phyloP scores from a whole-genome alignment of 23 red algal genomes.

The Gracilariopsis chorda region DNA sequence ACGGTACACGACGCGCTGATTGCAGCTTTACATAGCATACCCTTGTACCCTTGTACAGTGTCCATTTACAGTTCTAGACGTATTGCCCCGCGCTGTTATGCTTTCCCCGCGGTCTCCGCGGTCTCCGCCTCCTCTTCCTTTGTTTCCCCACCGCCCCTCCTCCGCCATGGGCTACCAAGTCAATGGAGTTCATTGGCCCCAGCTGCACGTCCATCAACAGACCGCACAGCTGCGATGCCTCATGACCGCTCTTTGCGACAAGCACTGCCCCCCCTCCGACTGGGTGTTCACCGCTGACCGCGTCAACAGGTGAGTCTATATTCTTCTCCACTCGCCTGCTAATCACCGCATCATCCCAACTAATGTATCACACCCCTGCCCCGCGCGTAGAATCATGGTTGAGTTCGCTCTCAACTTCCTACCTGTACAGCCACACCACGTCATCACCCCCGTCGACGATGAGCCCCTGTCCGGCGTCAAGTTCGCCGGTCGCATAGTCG shows the following conservation, averaged over 20 bases:
- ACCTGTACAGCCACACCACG: slow-evolving; percentile 57
- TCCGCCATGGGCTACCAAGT: slow-evolving; percentile 28
- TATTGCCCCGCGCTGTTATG: neutral
- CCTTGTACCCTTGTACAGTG: too few relatives aligned
- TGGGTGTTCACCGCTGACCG: slow-evolving; percentile 97
- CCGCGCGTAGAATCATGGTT: slow-evolving; percentile 34
- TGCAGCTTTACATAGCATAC: too few relatives aligned
- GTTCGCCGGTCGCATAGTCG: slow-evolving; percentile 86
- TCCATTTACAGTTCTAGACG: too few relatives aligned
- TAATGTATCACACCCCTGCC: neutral
- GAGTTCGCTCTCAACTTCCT: slow-evolving; percentile 94
- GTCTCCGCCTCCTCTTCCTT: neutral
- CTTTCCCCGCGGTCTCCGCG: neutral
- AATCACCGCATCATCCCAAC: neutral
- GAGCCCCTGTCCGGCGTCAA: slow-evolving; percentile 58
- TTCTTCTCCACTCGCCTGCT: neutral
- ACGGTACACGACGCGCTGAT: too few relatives aligned
- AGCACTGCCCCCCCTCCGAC: slow-evolving; percentile 66
- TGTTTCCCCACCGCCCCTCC: neutral
- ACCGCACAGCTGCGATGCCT: slow-evolving; percentile 70
- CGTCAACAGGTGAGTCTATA: slow-evolving; percentile 51
- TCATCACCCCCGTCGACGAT: slow-evolving; percentile 79
- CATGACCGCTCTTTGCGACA: slow-evolving; percentile 80
- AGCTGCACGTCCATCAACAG: slow-evolving; percentile 68
- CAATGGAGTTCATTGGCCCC: neutral